phyloP scores from a whole-genome alignment of 179 eudicot genomes.

The Camellia oleifera region DNA sequence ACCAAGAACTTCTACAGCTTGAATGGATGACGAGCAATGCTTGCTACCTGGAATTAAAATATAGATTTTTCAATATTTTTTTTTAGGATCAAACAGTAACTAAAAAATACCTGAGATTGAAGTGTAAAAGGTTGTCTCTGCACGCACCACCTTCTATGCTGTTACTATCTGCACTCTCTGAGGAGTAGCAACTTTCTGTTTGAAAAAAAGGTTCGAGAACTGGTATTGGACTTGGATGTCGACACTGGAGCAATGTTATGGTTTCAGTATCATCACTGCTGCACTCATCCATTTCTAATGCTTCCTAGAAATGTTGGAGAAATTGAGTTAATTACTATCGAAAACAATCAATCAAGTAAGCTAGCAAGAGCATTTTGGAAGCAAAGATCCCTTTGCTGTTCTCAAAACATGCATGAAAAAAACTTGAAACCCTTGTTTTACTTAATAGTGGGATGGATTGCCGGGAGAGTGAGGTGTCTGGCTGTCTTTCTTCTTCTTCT shows the following conservation, averaged over 20 bases:
- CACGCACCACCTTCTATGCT: slow-evolving; percentile 52
- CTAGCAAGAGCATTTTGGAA: not conserved
- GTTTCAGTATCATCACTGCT: slow-evolving; percentile 36
- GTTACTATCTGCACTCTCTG: slow-evolving; percentile 54
- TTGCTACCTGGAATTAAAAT: slow-evolving; percentile 52
- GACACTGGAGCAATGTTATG: slow-evolving; percentile 40
- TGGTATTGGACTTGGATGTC: slow-evolving; percentile 71
- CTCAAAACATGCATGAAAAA: too few relatives aligned
- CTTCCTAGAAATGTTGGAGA: slow-evolving; percentile 32
- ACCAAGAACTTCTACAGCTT: slow-evolving; percentile 42
- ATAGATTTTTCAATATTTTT: not conserved
- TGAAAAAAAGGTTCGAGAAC: slow-evolving; percentile 63
- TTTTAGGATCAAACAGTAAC: not conserved
- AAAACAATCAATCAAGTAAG: not conserved
- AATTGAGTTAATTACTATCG: not conserved
- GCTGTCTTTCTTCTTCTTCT: too few relatives aligned
- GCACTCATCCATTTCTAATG: slow-evolving; percentile 35
- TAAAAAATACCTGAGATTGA: not conserved
- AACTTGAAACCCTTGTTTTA: too few relatives aligned
- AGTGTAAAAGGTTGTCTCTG: not conserved
- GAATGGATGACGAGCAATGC: slow-evolving; percentile 45
- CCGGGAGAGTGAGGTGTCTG: too few relatives aligned
- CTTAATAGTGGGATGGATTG: not conserved
- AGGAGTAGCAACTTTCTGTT: slow-evolving; percentile 72
- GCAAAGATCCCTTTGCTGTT: not conserved